Percentiles rank a stretch among this genome's conserved stretches.
Conservation (phyloP, 495 filamentous ascomycete genomes). For the Trichodelitschia bisporula region DNA sequence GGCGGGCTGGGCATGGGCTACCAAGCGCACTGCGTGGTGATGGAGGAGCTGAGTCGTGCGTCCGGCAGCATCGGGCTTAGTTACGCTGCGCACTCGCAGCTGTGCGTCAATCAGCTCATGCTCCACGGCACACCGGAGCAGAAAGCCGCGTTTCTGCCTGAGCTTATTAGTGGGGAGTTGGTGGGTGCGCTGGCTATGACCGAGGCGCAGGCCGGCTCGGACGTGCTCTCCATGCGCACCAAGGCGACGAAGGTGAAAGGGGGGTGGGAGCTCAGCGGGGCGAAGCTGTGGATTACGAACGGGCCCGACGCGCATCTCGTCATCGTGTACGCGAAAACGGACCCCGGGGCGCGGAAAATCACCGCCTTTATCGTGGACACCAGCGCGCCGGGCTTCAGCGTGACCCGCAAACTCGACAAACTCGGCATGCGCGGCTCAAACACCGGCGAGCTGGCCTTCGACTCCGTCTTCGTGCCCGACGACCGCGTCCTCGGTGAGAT, state of each 20-base stretch:
- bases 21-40: constrained; percentile 87
- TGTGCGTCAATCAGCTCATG: constrained; percentile 91
- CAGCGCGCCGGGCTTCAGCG: constrained; percentile 47
- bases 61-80: constrained; percentile 70
- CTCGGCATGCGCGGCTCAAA: constrained; percentile 95
- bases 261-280: constrained; percentile 67
- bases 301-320: constrained; percentile 79
- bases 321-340: constrained; percentile 89
- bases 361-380: constrained; percentile 82
- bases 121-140: constrained; percentile 64
- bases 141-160: constrained; percentile 59
- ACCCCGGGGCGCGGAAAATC: constrained; percentile 68
- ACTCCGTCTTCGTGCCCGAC: constrained; percentile 70
- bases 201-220: constrained; percentile 71
- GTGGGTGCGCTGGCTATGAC: constrained; percentile 90
- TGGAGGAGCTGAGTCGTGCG: constrained; percentile 66
- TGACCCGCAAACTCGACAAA: constrained; percentile 84
- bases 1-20: constrained; percentile 85
- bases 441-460: constrained; percentile 85
- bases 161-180: constrained; percentile 54
- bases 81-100: constrained; percentile 88
- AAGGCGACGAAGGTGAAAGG: constrained; percentile 56
- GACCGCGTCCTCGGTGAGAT: constrained; percentile 59
- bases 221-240: constrained; percentile 91
- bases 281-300: constrained; percentile 99